Evolutionary conservation across 768 basidiomycete species (phyloP).

Genomic region (Rhizopogon vesiculosus): DNA sequence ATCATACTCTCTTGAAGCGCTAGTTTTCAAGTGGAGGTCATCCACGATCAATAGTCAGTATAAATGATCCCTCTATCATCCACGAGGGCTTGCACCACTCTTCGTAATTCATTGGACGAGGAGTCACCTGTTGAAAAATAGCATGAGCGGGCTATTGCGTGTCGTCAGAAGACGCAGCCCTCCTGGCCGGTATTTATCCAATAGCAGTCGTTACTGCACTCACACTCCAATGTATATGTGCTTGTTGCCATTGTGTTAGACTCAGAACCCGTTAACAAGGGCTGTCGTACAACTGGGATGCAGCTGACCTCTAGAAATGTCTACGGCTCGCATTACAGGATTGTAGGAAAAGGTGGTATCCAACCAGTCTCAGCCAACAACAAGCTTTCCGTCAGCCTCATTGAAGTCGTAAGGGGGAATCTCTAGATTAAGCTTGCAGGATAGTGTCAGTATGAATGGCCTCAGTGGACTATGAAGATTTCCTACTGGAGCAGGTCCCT

Average conservation of each 20-base stretch:
- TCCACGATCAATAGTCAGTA: too few species aligned
- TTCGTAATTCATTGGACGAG: constrained; percentile 9
- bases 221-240: background rate
- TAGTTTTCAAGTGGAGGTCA: too few species aligned
- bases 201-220: background rate
- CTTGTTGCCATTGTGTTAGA: too few species aligned
- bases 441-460: constrained; percentile 5
- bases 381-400: constrained; percentile 80
- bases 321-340: constrained; percentile 14
- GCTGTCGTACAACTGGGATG: background rate
- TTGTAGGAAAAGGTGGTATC: constrained; percentile 6
- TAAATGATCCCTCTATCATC: background rate
- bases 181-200: background rate
- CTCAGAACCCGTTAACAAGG: background rate
- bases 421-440: constrained; percentile 77
- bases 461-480: background rate
- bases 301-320: constrained; percentile 16
- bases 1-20: too few species aligned
- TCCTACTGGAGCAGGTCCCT: constrained; percentile 93
- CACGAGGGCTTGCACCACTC: constrained; percentile 1
- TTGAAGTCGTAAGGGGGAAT: constrained; percentile 86
- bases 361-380: constrained; percentile 61
- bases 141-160: constrained; percentile 16
- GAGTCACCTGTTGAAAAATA: constrained; percentile 4
- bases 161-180: constrained; percentile 5